phyloP scores from a whole-genome alignment of 176 grass and related monocot genomes.

The Microstegium vimineum region DNA sequence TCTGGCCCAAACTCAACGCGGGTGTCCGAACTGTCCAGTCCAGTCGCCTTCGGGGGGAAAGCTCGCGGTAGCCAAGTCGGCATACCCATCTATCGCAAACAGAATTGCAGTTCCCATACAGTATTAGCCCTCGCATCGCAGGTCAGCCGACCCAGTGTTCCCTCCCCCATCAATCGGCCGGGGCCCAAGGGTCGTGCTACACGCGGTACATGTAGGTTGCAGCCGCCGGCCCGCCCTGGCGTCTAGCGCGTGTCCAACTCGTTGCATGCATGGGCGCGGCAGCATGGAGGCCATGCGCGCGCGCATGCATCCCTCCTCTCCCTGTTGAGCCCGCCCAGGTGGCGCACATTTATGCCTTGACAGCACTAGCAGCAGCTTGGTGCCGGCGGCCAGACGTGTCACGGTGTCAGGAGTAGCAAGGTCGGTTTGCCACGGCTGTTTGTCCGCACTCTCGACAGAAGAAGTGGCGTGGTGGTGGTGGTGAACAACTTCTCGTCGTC shows the following conservation, averaged over 20 bases:
- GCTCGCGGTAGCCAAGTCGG: background rate
- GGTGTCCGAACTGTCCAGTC: no score
- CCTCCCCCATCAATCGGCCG: background rate
- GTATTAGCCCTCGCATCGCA: background rate
- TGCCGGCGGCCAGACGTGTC: background rate
- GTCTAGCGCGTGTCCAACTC: background rate
- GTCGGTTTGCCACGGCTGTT: background rate
- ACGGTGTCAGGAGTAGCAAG: background rate
- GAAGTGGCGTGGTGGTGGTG: no score
- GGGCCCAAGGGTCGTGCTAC: no score
- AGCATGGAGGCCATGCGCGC: constrained; percentile 18
- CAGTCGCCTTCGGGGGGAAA: background rate
- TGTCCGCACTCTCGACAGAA: background rate
- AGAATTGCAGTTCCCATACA: background rate
- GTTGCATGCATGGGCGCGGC: constrained; percentile 19
- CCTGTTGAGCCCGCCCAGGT: background rate
- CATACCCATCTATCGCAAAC: background rate
- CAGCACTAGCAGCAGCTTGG: background rate
- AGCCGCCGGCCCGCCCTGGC: background rate
- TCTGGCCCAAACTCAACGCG: no score
- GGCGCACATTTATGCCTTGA: background rate
- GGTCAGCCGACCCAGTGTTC: background rate
- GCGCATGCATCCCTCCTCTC: no score
- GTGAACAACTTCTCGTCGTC: background rate
- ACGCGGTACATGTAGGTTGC: background rate